Base-by-base conservation (phyloP, 768 basidiomycete genomes). In the Daedaleopsis sinensis region DNA sequence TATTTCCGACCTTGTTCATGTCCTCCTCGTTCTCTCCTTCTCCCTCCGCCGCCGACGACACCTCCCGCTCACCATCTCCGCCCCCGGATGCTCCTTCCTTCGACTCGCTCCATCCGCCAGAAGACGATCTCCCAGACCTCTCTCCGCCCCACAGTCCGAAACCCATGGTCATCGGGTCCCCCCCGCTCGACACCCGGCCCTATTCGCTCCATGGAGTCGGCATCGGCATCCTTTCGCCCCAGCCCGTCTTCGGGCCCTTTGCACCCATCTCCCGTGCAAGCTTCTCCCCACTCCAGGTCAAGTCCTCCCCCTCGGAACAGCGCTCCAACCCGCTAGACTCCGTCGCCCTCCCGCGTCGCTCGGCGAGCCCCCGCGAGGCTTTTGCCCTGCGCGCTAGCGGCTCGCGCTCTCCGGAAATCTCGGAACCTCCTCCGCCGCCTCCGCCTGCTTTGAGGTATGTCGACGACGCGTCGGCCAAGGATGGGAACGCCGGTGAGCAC, bases 1-100 rank as follows among this genome's bases (percentile, higher is more conserved):
- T 72, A 61, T 72, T 72, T 55, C 69, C 71, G 61, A 59, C 63
- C 36, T 63, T 68, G 65, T 70, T 67, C 67, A 72, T 72, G 71
- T 65, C 59, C 58, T 59, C 68, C 56, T 64, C 67, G 58, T 61
- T 61, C 52, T 59, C 70, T 50, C 57, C 58, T 5, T 35, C 60
- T 58, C 58, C 53, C 48, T 57, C 67, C 50, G 48, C 67, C 50
- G 48, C 64, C 47, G 50, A 68, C 53, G 62, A 69, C 38, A 61
- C 65, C 51, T 64, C 70, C 48, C 61, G 66, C 60, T 61, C 71
- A 3, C 55, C 70, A 46, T 63, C 66, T 32, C 59, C 66, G 36
- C 24, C 65, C 16, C 55, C 59, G 39, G 65, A 67, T 19, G 32
- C n/a, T 32, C 46, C 51, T 37, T 53, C 54, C 42, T 13, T 36